Conservation (phyloP, 495 filamentous ascomycete species). For the Bryoglossum gracile region DNA sequence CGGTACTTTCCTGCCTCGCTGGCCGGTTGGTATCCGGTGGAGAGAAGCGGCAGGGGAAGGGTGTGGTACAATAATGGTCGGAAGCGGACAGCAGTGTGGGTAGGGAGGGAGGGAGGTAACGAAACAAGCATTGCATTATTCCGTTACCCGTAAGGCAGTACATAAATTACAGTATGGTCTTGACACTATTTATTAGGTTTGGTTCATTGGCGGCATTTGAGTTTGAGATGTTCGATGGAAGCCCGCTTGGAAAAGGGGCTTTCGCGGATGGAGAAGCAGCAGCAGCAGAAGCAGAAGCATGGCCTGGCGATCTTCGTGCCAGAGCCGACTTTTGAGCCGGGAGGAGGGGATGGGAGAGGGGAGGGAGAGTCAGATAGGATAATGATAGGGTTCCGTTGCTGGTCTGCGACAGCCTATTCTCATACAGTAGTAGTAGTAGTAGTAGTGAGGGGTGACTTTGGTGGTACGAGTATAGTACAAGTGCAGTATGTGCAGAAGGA, state of each 20-base stretch:
- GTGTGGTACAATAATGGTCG: not conserved
- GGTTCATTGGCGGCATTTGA: slow-evolving; percentile 4
- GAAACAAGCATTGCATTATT: not conserved
- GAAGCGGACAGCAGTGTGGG: not conserved
- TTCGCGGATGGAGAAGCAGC: not conserved
- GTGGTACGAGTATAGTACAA: too few relatives aligned
- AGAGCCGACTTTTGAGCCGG: not conserved
- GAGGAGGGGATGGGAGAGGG: too few relatives aligned
- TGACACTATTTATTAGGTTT: not conserved
- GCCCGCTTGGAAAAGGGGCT: not conserved
- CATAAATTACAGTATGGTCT: not conserved
- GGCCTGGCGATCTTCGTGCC: not conserved
- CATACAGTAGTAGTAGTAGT: too few relatives aligned
- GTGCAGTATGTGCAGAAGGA: too few relatives aligned
- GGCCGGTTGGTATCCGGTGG: not conserved
- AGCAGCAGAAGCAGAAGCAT: not conserved
- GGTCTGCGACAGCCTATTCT: too few relatives aligned
- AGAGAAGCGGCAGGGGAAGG: not conserved
- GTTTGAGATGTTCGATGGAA: slow-evolving; percentile 2
- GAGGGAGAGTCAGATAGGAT: too few relatives aligned
- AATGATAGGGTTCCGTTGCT: too few relatives aligned
- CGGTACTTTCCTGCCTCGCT: not conserved
- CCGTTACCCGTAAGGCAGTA: not conserved
- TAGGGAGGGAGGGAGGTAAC: not conserved
- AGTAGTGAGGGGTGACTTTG: too few relatives aligned